A percentile compares a stretch with the other conserved stretches of the same genome.
Evolutionary conservation across 768 basidiomycete species (phyloP).

Genomic region (Boletellus ananiceps): DNA sequence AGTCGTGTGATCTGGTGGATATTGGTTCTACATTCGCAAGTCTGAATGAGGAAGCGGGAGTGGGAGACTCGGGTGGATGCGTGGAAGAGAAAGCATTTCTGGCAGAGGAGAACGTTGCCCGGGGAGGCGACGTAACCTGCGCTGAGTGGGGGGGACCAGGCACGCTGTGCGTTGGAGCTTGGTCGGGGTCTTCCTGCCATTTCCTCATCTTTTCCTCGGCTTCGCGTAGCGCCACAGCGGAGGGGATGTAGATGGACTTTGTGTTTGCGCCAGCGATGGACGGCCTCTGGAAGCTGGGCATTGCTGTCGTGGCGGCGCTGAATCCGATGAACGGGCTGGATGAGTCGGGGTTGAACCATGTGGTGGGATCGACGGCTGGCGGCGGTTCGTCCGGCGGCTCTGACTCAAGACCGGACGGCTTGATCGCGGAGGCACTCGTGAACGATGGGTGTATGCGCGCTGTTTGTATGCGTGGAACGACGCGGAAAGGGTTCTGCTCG

Average conservation of each 20-base stretch:
- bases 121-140: constrained; percentile 14
- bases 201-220: constrained; percentile 49
- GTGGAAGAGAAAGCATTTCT: constrained; percentile 32
- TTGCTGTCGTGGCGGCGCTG: constrained; percentile 31
- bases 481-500: no score
- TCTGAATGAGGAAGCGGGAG: constrained; percentile 28
- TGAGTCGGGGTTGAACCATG: constrained; percentile 46
- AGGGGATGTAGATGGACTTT: constrained; percentile 45
- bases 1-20: constrained; percentile 12
- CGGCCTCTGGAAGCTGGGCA: constrained; percentile 18
- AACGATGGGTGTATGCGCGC: no score
- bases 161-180: constrained; percentile 20
- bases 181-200: constrained; percentile 40
- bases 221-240: constrained; percentile 47
- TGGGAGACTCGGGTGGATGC: constrained; percentile 36
- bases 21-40: constrained; percentile 20
- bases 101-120: constrained; percentile 36
- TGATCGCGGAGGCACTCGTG: no score
- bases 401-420: no score
- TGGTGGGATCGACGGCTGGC: constrained; percentile 39
- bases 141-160: constrained; percentile 1
- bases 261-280: not conserved
- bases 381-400: constrained; percentile 2
- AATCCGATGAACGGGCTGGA: constrained; percentile 33
- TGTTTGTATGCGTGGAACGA: no score